Percentiles rank a stretch among this genome's conserved stretches.
These are phyloP conservation scores for Porogramme epimiltina DNA, from an alignment of 1,284 basidiomycete species.

Conservation along the genomic window DNA sequence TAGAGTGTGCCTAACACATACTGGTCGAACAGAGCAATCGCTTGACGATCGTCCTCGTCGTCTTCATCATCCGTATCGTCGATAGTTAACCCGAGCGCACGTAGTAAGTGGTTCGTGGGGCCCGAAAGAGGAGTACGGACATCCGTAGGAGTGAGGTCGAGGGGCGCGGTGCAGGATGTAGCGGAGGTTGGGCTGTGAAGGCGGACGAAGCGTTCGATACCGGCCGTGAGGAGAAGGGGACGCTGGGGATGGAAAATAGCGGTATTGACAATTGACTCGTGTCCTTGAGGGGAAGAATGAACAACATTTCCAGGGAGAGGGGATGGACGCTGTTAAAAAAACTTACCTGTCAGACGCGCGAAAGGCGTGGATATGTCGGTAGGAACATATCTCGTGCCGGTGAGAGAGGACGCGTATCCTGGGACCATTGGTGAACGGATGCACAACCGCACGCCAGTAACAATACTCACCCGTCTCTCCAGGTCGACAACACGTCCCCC, in stretches of 20 bases:
- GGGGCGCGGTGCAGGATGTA: slow-evolving; percentile 47
- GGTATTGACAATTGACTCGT: slow-evolving; percentile 75
- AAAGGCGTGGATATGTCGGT: slow-evolving; percentile 57
- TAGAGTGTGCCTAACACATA: slow-evolving; percentile 19
- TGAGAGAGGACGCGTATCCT: slow-evolving; percentile 51
- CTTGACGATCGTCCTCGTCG: slow-evolving; percentile 41
- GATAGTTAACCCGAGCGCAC: slow-evolving; percentile 31
- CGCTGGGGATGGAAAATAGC: slow-evolving; percentile 71
- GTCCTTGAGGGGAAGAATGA: slow-evolving; percentile 43
- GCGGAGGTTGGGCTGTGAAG: slow-evolving; percentile 63
- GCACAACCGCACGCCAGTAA: too few species aligned
- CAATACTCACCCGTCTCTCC: slow-evolving; percentile 42
- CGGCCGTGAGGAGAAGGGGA: slow-evolving; percentile 65
- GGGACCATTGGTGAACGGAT: not conserved
- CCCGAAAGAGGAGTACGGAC: slow-evolving; percentile 42
- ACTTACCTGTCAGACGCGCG: slow-evolving; percentile 60
- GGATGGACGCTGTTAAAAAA: slow-evolving; percentile 23
- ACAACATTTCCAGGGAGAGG: not conserved
- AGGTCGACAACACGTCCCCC: slow-evolving; percentile 35
- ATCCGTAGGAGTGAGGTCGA: slow-evolving; percentile 45
- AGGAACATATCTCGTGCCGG: slow-evolving; percentile 49
- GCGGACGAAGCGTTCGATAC: slow-evolving; percentile 70
- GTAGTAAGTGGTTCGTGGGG: slow-evolving; percentile 37
- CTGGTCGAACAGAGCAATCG: slow-evolving; percentile 44
- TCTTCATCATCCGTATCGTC: slow-evolving; percentile 35